A percentile compares a stretch with the other conserved stretches of the same genome.
Conservation (phyloP, 75 land plant species). For the Ceratopteris richardii region DNA sequence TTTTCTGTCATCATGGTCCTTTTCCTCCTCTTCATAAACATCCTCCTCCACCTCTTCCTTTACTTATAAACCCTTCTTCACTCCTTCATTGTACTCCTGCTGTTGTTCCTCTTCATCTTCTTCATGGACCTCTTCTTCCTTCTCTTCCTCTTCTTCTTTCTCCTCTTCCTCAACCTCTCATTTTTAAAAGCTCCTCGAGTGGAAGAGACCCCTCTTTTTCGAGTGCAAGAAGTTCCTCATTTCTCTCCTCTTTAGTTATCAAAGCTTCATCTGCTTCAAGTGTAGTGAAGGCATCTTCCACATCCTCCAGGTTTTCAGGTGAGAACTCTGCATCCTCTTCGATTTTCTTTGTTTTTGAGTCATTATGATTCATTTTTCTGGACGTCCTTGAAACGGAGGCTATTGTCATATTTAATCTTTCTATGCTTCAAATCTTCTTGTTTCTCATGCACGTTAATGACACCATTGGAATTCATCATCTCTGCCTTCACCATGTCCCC, state of each 20-base stretch:
- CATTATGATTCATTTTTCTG: too few relatives aligned
- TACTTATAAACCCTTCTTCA: slow-evolving; percentile 8
- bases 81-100: neutral
- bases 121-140: slow-evolving; percentile 5
- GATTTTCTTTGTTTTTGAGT: neutral
- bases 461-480: too few relatives aligned
- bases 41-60: neutral
- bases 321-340: slow-evolving; percentile 5
- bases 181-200: slow-evolving; percentile 73
- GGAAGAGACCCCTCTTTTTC: slow-evolving; percentile 76
- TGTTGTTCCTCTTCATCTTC: neutral
- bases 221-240: slow-evolving; percentile 72
- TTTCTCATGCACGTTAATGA: too few relatives aligned
- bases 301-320: neutral
- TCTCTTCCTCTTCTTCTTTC: slow-evolving; percentile 3
- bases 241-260: slow-evolving; percentile 78
- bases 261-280: slow-evolving; percentile 91
- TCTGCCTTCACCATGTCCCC: too few relatives aligned
- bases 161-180: slow-evolving; percentile 46
- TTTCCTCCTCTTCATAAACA: slow-evolving; percentile 1
- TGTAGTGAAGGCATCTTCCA: slow-evolving; percentile 89
- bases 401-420: too few relatives aligned
- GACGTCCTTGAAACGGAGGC: too few relatives aligned
- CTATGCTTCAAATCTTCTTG: too few relatives aligned
- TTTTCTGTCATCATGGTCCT: slow-evolving; percentile 5